Evolutionary conservation across 257 asterid genomes (phyloP).

Genomic region (Jasminum sambac): DNA sequence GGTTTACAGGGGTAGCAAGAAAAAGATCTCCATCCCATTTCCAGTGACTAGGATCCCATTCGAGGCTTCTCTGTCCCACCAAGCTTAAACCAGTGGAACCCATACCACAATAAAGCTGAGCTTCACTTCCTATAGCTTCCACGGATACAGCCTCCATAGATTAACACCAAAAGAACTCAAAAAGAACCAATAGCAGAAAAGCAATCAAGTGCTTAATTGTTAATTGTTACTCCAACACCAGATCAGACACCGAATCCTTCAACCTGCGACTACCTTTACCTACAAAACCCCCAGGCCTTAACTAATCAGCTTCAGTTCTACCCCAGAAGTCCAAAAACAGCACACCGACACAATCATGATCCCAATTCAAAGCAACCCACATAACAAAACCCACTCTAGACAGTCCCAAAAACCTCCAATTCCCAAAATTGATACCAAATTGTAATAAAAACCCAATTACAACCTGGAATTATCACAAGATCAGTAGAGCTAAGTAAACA

Average conservation of each 20-base stretch:
- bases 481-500: background rate
- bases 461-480: background rate
- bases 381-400: constrained; percentile 16
- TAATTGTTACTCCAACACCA: constrained; percentile 2
- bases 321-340: constrained; percentile 35
- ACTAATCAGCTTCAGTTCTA: constrained; percentile 30
- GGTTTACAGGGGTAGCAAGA: constrained; percentile 54
- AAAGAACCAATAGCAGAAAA: background rate
- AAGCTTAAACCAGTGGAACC: constrained; percentile 42
- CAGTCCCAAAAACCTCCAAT: background rate
- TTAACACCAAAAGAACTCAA: background rate
- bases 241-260: constrained; percentile 23
- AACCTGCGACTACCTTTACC: background rate
- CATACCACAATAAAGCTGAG: constrained; percentile 43
- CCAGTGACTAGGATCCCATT: constrained; percentile 80
- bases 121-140: constrained; percentile 32
- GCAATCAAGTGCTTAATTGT: background rate
- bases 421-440: background rate
- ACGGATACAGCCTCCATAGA: constrained; percentile 43
- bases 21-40: constrained; percentile 84
- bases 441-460: background rate
- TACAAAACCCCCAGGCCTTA: background rate
- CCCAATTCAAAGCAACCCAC: constrained; percentile 33
- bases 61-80: constrained; percentile 41
- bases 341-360: constrained; percentile 28